A percentile compares a stretch with the other conserved stretches of the same genome.
Conservation (phyloP, 495 filamentous ascomycete species). For the Neurospora sp. region DNA sequence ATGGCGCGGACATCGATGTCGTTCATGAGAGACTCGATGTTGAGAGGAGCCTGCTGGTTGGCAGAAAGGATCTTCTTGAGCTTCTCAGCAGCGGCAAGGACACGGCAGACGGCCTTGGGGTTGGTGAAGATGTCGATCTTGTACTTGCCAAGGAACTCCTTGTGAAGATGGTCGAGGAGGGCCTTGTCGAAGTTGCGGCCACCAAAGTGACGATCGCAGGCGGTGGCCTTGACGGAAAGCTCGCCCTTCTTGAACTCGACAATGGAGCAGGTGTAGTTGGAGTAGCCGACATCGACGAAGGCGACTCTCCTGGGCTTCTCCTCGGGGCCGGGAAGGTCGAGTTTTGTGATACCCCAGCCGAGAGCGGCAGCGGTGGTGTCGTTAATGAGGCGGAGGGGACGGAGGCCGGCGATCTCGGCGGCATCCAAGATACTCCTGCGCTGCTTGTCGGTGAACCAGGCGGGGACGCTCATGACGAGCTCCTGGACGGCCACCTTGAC, state of each 20-base stretch:
- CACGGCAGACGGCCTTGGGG: slow-evolving; percentile 78
- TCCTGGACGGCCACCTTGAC: slow-evolving; percentile 90
- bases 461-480: slow-evolving; percentile 84
- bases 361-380: slow-evolving; percentile 95
- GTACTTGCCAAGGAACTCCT: slow-evolving; percentile 90
- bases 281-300: slow-evolving; percentile 94
- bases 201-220: slow-evolving; percentile 93
- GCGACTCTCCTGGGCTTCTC: slow-evolving; percentile 89
- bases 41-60: slow-evolving; percentile 86
- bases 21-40: slow-evolving; percentile 98
- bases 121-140: slow-evolving; percentile 84
- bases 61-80: slow-evolving; percentile 98
- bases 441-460: slow-evolving; percentile 96
- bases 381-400: slow-evolving; percentile 89
- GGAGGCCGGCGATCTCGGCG: slow-evolving; percentile 87
- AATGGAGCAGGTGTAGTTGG: slow-evolving; percentile 87
- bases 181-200: slow-evolving; percentile 95
- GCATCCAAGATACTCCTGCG: slow-evolving; percentile 84
- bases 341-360: slow-evolving; percentile 95
- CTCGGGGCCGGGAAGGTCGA: slow-evolving; percentile 76
- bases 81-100: slow-evolving; percentile 85
- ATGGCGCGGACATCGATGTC: slow-evolving; percentile 83
- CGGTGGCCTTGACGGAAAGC: slow-evolving; percentile 84
- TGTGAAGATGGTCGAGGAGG: slow-evolving; percentile 84
- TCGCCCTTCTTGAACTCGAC: slow-evolving; percentile 98